A percentile compares a stretch with the other conserved stretches of the same genome.
Evolutionary conservation across 768 basidiomycete species (phyloP).

Genomic region (Suillus luteus): DNA sequence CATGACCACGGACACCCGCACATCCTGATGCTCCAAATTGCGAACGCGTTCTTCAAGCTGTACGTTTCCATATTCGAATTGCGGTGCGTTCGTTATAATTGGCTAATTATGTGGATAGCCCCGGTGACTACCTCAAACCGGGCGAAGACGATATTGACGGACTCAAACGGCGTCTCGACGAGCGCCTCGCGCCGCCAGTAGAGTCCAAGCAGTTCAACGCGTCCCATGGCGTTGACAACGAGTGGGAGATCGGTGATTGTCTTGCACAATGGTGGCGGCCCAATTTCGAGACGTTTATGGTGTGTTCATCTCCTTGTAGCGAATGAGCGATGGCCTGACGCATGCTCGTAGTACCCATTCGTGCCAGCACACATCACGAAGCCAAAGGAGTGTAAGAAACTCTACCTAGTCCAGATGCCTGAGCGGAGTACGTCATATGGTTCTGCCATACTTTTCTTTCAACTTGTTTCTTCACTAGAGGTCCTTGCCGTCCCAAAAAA

Average conservation of each 20-base stretch:
- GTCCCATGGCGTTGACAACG: slow-evolving; percentile 76
- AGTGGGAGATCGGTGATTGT: slow-evolving; percentile 97
- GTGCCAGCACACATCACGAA: slow-evolving; percentile 95
- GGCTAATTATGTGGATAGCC: slow-evolving; percentile 45
- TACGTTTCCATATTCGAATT: slow-evolving; percentile 40
- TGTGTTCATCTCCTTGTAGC: slow-evolving; percentile 40
- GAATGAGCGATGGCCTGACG: not conserved
- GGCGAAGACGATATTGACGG: slow-evolving; percentile 93
- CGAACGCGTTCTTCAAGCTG: slow-evolving; percentile 99
- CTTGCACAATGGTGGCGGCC: slow-evolving; percentile 99
- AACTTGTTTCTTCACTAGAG: slow-evolving; percentile 50
- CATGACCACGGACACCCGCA: slow-evolving; percentile 98
- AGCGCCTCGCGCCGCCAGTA: slow-evolving; percentile 80
- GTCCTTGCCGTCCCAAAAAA: slow-evolving; percentile 97
- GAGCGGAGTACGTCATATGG: slow-evolving; percentile 70
- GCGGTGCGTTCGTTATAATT: not conserved
- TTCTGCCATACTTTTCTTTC: slow-evolving; percentile 3
- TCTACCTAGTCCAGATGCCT: slow-evolving; percentile 95
- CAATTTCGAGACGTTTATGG: slow-evolving; percentile 99
- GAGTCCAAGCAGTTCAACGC: slow-evolving; percentile 76
- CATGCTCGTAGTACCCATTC: slow-evolving; percentile 74
- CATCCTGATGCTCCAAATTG: slow-evolving; percentile 97
- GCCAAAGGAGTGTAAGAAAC: slow-evolving; percentile 97
- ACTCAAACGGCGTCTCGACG: slow-evolving; percentile 85
- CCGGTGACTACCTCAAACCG: slow-evolving; percentile 98